These are phyloP conservation scores for Hypomontagnella monticulosa DNA, from an alignment of 495 filamentous ascomycete species.

Conservation along the genomic window DNA sequence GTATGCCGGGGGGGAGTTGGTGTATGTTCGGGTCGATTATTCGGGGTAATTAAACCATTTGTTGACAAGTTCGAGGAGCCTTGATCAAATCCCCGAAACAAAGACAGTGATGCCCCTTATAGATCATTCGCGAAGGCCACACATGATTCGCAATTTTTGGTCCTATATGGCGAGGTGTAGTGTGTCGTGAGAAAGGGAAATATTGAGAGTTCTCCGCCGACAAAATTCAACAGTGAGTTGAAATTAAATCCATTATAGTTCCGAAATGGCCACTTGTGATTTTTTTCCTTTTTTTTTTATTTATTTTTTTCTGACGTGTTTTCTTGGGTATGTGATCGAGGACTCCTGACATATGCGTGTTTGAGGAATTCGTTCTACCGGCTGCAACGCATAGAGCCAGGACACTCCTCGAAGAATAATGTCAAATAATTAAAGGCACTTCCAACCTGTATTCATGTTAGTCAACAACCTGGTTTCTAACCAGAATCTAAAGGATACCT, in stretches of 20 bases:
- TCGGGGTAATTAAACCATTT: too few relatives aligned
- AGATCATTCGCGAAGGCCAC: background rate
- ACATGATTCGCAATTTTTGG: background rate
- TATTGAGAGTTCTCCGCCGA: slow-evolving; percentile 10
- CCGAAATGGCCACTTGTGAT: slow-evolving; percentile 8
- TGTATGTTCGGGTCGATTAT: too few relatives aligned
- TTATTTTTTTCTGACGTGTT: slow-evolving; percentile 3
- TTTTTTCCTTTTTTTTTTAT: slow-evolving; percentile 26
- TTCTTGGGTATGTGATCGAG: background rate
- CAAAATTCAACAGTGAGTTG: slow-evolving; percentile 14
- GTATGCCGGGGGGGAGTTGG: too few relatives aligned
- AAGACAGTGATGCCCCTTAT: too few relatives aligned
- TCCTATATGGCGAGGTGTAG: slow-evolving; percentile 13
- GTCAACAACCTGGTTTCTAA: background rate
- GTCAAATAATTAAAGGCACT: slow-evolving; percentile 7
- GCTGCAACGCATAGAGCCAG: background rate
- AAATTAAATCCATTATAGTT: slow-evolving; percentile 14
- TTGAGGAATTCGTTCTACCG: too few relatives aligned
- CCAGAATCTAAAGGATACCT: background rate
- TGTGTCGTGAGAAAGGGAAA: slow-evolving; percentile 3
- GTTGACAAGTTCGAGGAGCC: too few relatives aligned
- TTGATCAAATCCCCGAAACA: too few relatives aligned
- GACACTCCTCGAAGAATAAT: background rate
- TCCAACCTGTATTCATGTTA: slow-evolving; percentile 4
- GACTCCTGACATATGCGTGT: background rate